Evolutionary conservation across 768 basidiomycete species (phyloP).

Genomic region (Lactarius deliciosus): DNA sequence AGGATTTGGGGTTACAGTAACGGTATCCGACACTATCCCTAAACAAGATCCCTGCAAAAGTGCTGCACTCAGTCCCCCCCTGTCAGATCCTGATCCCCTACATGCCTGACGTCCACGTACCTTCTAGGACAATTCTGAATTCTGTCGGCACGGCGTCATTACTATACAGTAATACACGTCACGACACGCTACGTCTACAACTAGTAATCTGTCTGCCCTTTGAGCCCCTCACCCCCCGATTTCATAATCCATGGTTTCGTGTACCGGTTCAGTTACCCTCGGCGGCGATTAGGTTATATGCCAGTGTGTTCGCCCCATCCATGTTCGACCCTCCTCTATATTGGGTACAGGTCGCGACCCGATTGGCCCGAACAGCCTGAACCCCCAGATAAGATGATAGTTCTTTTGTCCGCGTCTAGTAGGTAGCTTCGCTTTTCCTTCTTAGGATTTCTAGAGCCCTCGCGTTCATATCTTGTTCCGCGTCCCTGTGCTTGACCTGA

Average conservation of each 20-base stretch:
- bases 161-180: not conserved
- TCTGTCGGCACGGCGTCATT: not conserved
- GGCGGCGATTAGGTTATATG: not conserved
- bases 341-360: too few species aligned
- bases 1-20: not conserved
- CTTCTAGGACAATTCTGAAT: not conserved
- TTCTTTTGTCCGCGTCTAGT: not conserved
- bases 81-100: not conserved
- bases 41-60: not conserved
- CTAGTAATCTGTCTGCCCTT: not conserved
- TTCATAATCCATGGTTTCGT: not conserved
- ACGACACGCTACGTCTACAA: not conserved
- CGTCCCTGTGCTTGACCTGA: not conserved
- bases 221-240: not conserved
- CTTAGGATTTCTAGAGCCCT: not conserved
- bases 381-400: not conserved
- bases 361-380: not conserved
- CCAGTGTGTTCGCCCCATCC: not conserved
- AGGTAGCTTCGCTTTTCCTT: not conserved
- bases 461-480: not conserved
- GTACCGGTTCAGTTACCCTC: not conserved
- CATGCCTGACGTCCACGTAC: not conserved
- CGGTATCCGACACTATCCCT: not conserved
- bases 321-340: not conserved
- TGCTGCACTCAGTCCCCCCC: not conserved